Evolutionary conservation across 495 filamentous ascomycete species (phyloP).

Genomic region (Aspergillus funiculosus): DNA sequence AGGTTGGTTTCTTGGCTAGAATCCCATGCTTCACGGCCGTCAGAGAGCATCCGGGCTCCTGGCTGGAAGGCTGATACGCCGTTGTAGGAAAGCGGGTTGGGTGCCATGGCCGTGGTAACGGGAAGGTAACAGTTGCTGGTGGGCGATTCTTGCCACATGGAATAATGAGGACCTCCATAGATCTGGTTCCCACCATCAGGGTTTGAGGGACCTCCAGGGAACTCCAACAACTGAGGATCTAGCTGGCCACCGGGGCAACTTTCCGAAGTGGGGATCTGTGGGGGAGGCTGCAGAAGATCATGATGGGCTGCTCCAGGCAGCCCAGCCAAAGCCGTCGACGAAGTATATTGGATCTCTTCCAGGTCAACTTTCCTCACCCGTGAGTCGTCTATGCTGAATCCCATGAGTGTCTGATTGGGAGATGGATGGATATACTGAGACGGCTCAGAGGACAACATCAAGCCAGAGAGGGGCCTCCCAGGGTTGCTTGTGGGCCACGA

Average conservation of each 20-base stretch:
- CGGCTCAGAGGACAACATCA: constrained; percentile 47
- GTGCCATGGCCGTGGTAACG: constrained; percentile 9
- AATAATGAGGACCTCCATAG: constrained; percentile 15
- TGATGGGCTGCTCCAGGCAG: constrained; percentile 51
- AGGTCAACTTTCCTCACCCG: constrained; percentile 27
- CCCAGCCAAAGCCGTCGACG: constrained; percentile 38
- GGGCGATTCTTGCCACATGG: constrained; percentile 19
- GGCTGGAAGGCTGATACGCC: constrained; percentile 7
- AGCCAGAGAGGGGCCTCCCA: constrained; percentile 50
- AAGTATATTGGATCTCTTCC: constrained; percentile 28
- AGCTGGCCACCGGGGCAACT: constrained; percentile 28
- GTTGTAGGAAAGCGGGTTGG: constrained; percentile 8
- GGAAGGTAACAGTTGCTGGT: constrained; percentile 16
- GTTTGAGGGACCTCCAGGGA: constrained; percentile 19
- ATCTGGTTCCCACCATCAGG: constrained; percentile 4
- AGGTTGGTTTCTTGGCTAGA: constrained; percentile 13
- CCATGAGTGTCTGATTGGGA: constrained; percentile 30
- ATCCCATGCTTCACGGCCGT: constrained; percentile 19
- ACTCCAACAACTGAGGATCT: constrained; percentile 41
- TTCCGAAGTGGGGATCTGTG: constrained; percentile 17
- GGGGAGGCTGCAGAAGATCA: constrained; percentile 45
- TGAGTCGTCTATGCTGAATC: constrained; percentile 26
- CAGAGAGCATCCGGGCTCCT: constrained; percentile 5
- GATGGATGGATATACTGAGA: constrained; percentile 60
- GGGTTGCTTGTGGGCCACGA: constrained; percentile 50